These are phyloP conservation scores for Nematocida sp. DNA, from an alignment of 371 early-diverging fungal species.

Conservation along the genomic window DNA sequence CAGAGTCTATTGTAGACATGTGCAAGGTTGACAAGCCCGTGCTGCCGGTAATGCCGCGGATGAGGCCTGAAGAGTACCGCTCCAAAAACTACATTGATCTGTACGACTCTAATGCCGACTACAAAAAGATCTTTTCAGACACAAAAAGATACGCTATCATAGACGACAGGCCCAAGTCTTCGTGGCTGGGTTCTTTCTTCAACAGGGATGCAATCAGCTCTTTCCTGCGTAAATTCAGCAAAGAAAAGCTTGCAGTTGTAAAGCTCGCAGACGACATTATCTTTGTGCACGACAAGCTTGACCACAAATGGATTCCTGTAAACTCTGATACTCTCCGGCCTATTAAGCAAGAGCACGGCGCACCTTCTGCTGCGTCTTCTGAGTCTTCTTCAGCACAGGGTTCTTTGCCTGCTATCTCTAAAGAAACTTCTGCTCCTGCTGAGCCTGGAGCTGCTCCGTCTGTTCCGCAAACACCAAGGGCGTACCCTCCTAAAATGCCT, in stretches of 20 bases:
- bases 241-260: slow-evolving; percentile 14
- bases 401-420: not conserved
- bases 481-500: not conserved
- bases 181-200: slow-evolving; percentile 30
- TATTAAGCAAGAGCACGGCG: too few species aligned
- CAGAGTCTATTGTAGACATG: not conserved
- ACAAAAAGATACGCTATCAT: slow-evolving; percentile 15
- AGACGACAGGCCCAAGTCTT: not conserved
- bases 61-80: too few species aligned
- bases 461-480: not conserved
- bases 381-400: too few species aligned
- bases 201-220: not conserved
- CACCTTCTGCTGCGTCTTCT: too few species aligned
- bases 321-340: slow-evolving; percentile 22
- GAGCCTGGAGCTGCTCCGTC: not conserved
- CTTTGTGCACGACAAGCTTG: slow-evolving; percentile 22
- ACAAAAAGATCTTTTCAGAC: slow-evolving; percentile 24
- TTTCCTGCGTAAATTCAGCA: slow-evolving; percentile 1
- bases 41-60: not conserved
- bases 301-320: slow-evolving; percentile 28
- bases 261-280: slow-evolving; percentile 20
- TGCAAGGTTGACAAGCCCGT: not conserved
- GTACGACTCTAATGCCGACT: not conserved
- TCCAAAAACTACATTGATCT: not conserved
- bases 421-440: not conserved